A percentile compares a stretch with the other conserved stretches of the same genome.
Conservation (phyloP, 2,329 filamentous ascomycete genomes). For the Stromatinia cepivora region DNA sequence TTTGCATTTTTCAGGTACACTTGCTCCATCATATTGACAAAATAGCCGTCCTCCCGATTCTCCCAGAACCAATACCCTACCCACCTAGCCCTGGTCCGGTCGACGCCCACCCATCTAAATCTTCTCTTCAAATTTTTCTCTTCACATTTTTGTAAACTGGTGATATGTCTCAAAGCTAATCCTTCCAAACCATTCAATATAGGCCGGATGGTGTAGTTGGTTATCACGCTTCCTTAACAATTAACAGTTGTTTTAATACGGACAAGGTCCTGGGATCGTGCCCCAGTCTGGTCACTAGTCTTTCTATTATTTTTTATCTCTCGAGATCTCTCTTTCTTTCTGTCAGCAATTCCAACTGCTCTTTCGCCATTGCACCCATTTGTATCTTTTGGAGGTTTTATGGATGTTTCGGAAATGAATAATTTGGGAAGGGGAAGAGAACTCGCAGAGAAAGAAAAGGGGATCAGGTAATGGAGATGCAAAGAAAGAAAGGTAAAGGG, state of each 20-base stretch:
- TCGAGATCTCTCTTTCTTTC: too few species aligned
- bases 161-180: fast-evolving
- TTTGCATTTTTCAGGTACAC: neutral
- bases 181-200: fast-evolving
- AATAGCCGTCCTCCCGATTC: neutral
- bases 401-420: too few species aligned
- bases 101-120: neutral
- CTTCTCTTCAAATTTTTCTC: neutral
- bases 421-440: neutral
- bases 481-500: neutral
- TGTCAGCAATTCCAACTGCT: too few species aligned
- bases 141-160: neutral
- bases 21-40: neutral
- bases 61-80: neutral
- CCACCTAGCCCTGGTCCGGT: neutral
- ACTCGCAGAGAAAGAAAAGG: too few species aligned
- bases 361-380: too few species aligned
- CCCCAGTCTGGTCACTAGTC: neutral
- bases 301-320: neutral
- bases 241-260: neutral
- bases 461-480: neutral
- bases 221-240: slow-evolving; percentile 12
- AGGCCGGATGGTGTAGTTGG: slow-evolving; percentile 11
- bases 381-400: neutral
- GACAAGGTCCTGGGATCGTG: slow-evolving; percentile 13